Percentiles rank a stretch among this genome's conserved stretches.
These are phyloP conservation scores for Musa itinerans DNA, from an alignment of 176 grass and related monocot species.

Conservation along the genomic window DNA sequence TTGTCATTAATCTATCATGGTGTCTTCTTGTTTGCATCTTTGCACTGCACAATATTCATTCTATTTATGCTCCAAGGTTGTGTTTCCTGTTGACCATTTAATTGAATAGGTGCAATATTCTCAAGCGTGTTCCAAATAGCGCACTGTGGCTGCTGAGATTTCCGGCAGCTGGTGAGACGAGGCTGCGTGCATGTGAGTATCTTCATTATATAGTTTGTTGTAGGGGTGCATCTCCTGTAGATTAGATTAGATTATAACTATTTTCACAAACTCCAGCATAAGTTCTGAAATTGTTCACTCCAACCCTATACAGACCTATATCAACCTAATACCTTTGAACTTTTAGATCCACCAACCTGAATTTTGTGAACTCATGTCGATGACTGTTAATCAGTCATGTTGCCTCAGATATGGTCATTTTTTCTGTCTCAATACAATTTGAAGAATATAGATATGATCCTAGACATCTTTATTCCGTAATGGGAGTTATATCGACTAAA, in stretches of 20 bases:
- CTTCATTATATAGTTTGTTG: background rate
- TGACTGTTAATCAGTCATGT: background rate
- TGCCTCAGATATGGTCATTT: background rate
- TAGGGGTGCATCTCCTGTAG: background rate
- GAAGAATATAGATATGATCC: too few species aligned
- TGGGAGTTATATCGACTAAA: background rate
- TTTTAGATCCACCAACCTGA: background rate
- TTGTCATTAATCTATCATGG: background rate
- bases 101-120: conserved; percentile 79
- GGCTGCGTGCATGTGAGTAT: conserved; percentile 73
- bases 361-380: background rate
- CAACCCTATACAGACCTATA: background rate
- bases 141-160: conserved; percentile 78
- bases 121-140: conserved; percentile 67
- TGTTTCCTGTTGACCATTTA: background rate
- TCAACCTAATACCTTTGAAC: background rate
- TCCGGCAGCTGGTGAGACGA: conserved; percentile 65
- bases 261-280: background rate
- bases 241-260: background rate
- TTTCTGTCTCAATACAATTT: too few species aligned
- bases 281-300: background rate
- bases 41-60: background rate
- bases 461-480: background rate
- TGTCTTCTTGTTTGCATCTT: background rate
- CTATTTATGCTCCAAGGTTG: background rate